Base-by-base conservation (phyloP, 768 basidiomycete species). In the Psilocybe cubensis region DNA sequence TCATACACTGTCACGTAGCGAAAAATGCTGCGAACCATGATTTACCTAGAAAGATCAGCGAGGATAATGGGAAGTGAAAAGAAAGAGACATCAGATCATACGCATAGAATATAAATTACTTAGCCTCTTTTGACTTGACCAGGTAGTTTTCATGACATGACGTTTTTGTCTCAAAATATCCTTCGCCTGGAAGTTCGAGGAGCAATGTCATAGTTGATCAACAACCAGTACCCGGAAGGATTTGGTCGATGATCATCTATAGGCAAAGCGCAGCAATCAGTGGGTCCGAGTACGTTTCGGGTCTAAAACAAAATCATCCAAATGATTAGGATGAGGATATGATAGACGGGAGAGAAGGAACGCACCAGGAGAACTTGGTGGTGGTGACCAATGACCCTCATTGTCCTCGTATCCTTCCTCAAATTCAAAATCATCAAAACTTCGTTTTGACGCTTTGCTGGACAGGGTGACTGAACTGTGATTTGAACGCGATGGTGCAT, bases 381-480 rank as follows among this genome's bases (percentile, higher is more conserved):
- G 69, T 52, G 65, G 59, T 54, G 70, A 63, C 23, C 56, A 54
- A 5, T 69, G 69, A 38, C 71, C 73, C 35, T 66, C 71, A 27
- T 73, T 72, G 25, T 71, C 65, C 12, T 75, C 77, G 29, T 63
- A 60, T 11, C 67, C 71, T 35, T 74, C 69, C 24, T 74, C 78
- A 18, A 63, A 56, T 50, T 79, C 82, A 57, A 73, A 66, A 33
- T 72, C 69, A 27, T 83, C 80, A 56, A 83, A 76, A 54, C 81
- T 81, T 38, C 85, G 79, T 70, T 88, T 88, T 12, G 84, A 84
- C 38, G 81, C 74, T 64, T 74, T 83, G 65, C 84, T 86, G 11
- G 83, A 84, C 48, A 86, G 70, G 1, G 85, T 84, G 46, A 77
- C 71, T 17, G 81, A 85, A 44, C 80, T 87, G 54, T 82, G 72